A percentile compares a stretch with the other conserved stretches of the same genome.
phyloP scores from a whole-genome alignment of 2,329 filamentous ascomycete species.

The Penicillium fuscoglaucum region DNA sequence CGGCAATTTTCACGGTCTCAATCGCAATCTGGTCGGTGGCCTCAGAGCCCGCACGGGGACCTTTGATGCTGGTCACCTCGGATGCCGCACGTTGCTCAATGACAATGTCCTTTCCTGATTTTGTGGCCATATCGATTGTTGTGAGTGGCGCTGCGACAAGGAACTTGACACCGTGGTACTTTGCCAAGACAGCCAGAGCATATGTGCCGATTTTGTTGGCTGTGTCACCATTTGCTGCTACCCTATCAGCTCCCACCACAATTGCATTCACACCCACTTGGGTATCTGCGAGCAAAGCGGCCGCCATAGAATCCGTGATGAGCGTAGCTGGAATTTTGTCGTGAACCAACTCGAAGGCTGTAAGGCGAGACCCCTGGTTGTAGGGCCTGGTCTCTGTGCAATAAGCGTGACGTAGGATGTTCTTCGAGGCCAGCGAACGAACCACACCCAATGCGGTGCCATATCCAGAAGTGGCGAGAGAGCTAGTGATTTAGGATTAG shows the following conservation, averaged over 20 bases:
- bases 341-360: conserved; percentile 93
- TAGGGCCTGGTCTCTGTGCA: conserved; percentile 97
- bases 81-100: conserved; percentile 83
- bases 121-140: conserved; percentile 82
- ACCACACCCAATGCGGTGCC: conserved; percentile 95
- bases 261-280: conserved; percentile 75
- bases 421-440: conserved; percentile 69
- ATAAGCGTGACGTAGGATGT: conserved; percentile 76
- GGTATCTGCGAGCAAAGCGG: conserved; percentile 67
- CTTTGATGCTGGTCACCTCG: conserved; percentile 83
- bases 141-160: conserved; percentile 93
- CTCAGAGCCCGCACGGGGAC: conserved; percentile 65
- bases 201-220: conserved; percentile 99
- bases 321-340: conserved; percentile 88
- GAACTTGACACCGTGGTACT: conserved; percentile 86
- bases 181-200: conserved; percentile 83
- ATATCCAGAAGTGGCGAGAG: conserved; percentile 94
- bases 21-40: conserved; percentile 45
- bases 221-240: conserved; percentile 94
- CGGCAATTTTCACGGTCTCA: conserved; percentile 76
- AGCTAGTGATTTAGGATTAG: conserved; percentile 51
- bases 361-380: conserved; percentile 93
- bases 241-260: conserved; percentile 90
- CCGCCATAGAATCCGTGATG: conserved; percentile 96
- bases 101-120: conserved; percentile 74